Evolutionary conservation across 192 early-diverging fungal genomes (phyloP).

Genomic region (Spinellus fusiger): DNA sequence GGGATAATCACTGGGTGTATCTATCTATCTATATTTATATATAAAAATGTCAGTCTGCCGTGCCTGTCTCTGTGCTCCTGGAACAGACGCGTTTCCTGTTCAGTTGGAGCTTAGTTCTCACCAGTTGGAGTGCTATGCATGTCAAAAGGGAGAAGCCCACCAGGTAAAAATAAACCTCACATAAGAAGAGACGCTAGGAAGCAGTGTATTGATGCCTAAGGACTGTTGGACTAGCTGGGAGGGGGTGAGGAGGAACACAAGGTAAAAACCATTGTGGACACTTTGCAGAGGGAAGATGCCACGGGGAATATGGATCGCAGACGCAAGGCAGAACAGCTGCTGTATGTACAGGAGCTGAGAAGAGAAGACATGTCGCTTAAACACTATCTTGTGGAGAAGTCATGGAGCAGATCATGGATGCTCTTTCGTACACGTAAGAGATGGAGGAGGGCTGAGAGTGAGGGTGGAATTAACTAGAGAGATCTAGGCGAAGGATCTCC

Average conservation of each 20-base stretch:
- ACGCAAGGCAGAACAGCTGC: slow-evolving; percentile 17
- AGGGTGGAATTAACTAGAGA: not conserved
- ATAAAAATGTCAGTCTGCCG: not conserved
- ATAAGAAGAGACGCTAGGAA: too few relatives aligned
- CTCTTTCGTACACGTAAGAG: slow-evolving; percentile 27
- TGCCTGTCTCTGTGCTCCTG: not conserved
- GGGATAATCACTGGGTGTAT: not conserved
- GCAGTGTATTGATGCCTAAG: not conserved
- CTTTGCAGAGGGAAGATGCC: not conserved
- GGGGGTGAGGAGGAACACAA: not conserved
- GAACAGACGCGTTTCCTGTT: slow-evolving; percentile 3
- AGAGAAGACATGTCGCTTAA: slow-evolving; percentile 24
- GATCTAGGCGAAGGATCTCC: slow-evolving; percentile 26
- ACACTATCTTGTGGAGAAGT: slow-evolving; percentile 23
- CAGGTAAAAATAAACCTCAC: not conserved
- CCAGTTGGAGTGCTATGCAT: slow-evolving; percentile 6
- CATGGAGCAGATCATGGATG: slow-evolving; percentile 28
- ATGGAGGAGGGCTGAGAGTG: not conserved
- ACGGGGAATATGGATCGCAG: slow-evolving; percentile 2
- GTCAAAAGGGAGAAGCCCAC: slow-evolving; percentile 3
- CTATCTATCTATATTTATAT: not conserved
- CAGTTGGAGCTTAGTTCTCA: slow-evolving; percentile 5
- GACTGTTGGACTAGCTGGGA: not conserved
- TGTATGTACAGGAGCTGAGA: slow-evolving; percentile 25
- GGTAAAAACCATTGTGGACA: not conserved